phyloP scores from a whole-genome alignment of 2,329 filamentous ascomycete genomes.

The Hirsutella thompsonii region DNA sequence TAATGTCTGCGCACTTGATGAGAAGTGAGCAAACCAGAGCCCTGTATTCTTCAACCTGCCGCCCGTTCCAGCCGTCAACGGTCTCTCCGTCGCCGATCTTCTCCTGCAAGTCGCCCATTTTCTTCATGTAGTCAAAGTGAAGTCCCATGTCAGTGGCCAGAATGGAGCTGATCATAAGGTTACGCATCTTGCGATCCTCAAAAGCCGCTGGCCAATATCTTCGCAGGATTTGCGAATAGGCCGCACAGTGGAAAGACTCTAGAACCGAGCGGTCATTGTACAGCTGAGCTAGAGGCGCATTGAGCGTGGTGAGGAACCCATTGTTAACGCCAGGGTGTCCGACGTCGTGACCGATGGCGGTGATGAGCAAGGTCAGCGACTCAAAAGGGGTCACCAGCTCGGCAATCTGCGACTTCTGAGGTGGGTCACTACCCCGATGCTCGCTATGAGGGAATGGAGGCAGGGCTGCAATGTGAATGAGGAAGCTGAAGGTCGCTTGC shows the following conservation, averaged over 20 bases:
- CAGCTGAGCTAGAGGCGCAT: conserved; percentile 82
- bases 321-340: conserved; percentile 98
- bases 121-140: conserved; percentile 94
- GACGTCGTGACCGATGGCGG: conserved; percentile 96
- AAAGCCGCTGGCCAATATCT: conserved; percentile 83
- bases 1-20: conserved; percentile 98
- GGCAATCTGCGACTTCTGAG: conserved; percentile 52
- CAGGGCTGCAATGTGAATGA: conserved; percentile 66
- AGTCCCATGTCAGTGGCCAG: conserved; percentile 94
- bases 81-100: conserved; percentile 56
- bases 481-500: conserved; percentile 83
- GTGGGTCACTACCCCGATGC: conserved; percentile 12
- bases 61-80: conserved; percentile 63
- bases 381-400: conserved; percentile 74
- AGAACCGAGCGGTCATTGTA: conserved; percentile 96
- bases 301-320: conserved; percentile 82
- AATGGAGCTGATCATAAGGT: conserved; percentile 94
- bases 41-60: conserved; percentile 63
- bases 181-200: conserved; percentile 65
- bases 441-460: conserved; percentile 46
- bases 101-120: conserved; percentile 66
- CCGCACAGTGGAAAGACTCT: conserved; percentile 94
- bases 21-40: conserved; percentile 77
- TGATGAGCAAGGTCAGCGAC: conserved; percentile 76
- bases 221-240: conserved; percentile 89